Base-by-base conservation (phyloP, 2,329 filamentous ascomycete genomes). In the Madurella fahalii region DNA sequence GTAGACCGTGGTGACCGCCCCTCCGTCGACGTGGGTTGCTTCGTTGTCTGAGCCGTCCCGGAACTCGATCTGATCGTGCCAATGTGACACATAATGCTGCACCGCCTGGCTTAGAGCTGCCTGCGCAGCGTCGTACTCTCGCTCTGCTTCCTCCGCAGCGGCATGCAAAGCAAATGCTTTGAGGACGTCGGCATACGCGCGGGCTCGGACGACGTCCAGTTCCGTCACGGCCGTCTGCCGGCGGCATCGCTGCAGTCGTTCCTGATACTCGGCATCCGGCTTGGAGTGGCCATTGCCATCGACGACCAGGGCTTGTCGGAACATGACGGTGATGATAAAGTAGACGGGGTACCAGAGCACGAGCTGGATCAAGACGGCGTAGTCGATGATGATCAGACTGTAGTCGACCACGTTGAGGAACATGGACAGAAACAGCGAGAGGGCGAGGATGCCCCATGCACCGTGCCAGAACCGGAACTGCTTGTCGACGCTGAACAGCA, bases 331-430 rank as follows among this genome's bases (percentile, higher is more conserved):
- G 31, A 62, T 58, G 39, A 62, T 40, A 25, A 62, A 64, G 53
- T 57, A 64, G 11, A 64, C 59, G 5, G 62, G 62, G 48, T 64
- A 64, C 62, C 62, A 64, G n/a, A 64, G 60, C 4, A 64, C 60
- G 15, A 64, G 58, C 44, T 64, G 56, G 32, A 64, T 61, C 34
- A 64, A 18, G 18, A 64, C 54, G 51, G 62, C 60, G 48, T 64
- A 64, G 53, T 64, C 62, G 50, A 64, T 62, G 50, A 64, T 62
- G 51, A 64, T 59, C 12, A 64, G 53, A 41, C 58, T 62, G 56
- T 47, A 60, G 50, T 55, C 53, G 15, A 52, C 60, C 0, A 61
- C 48, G 53, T 64, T 64, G n/a, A 62, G 52, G 37, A 62, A 60
- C 60, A 64, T 60, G 56, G 62, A 51, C 15, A 61, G 18, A 52